A percentile compares a stretch with the other conserved stretches of the same genome.
phyloP scores from a whole-genome alignment of 1,284 basidiomycete genomes.

The Neotropicomus parvogracilis region DNA sequence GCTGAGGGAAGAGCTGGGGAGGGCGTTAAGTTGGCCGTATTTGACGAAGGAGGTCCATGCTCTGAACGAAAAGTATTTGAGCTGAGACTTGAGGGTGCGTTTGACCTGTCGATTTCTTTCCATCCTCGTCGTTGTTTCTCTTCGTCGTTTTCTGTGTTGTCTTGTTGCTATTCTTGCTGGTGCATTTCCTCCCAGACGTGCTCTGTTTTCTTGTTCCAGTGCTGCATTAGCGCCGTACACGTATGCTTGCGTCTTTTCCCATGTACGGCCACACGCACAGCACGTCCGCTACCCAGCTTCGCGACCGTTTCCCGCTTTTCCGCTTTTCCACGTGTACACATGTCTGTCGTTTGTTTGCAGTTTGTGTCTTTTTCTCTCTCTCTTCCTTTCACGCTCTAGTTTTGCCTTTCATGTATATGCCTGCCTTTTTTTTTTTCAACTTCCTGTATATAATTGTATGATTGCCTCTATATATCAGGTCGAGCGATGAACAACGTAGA shows the following conservation, averaged over 20 bases:
- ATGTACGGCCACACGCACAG: neutral
- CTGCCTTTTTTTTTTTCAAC: no score
- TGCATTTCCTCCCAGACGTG: no score
- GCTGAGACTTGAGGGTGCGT: slow-evolving; percentile 29
- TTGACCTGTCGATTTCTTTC: neutral
- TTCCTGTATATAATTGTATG: no score
- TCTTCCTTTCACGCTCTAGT: no score
- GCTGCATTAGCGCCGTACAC: neutral
- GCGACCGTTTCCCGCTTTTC: no score
- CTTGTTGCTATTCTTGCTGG: neutral
- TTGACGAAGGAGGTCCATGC: slow-evolving; percentile 75
- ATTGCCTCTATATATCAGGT: no score
- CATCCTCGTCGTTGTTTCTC: neutral
- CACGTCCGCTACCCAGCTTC: neutral
- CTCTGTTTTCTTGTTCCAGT: neutral
- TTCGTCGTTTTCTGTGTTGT: slow-evolving; percentile 2
- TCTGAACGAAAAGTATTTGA: slow-evolving; percentile 77
- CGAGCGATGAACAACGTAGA: no score
- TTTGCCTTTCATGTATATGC: no score
- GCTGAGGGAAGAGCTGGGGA: slow-evolving; percentile 53
- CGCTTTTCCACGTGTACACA: neutral
- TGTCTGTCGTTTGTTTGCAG: no score
- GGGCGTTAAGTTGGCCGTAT: slow-evolving; percentile 74
- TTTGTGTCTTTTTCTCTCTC: no score
- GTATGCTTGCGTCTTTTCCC: neutral